Evolutionary conservation across 257 asterid species (phyloP).

Genomic region (Jacaranda copaia): DNA sequence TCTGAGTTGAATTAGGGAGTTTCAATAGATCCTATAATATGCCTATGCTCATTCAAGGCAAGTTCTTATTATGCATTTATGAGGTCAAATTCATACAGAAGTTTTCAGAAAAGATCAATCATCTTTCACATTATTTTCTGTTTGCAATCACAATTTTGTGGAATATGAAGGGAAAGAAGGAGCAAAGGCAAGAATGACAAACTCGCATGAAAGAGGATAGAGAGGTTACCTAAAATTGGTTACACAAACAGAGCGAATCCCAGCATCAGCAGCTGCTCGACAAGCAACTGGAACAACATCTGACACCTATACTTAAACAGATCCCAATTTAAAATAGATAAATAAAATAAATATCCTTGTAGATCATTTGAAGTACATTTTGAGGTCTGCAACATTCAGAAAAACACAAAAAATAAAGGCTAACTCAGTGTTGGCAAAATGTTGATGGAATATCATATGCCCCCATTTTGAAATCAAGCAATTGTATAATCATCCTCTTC

Average conservation of each 20-base stretch:
- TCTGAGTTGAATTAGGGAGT: neutral
- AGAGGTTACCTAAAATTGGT: slow-evolving; percentile 83
- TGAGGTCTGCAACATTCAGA: neutral
- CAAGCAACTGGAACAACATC: slow-evolving; percentile 99
- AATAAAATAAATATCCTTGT: neutral
- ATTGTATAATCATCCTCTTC: too few relatives aligned
- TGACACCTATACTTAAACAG: slow-evolving; percentile 66
- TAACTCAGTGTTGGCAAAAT: neutral
- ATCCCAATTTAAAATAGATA: slow-evolving; percentile 4
- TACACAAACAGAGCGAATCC: slow-evolving; percentile 91
- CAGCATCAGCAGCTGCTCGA: slow-evolving; percentile 99
- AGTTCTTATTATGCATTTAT: neutral
- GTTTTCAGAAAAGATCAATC: neutral
- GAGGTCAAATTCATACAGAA: neutral
- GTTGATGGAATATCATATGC: neutral
- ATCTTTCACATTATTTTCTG: neutral
- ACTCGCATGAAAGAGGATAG: neutral
- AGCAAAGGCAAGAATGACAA: neutral
- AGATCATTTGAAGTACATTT: slow-evolving; percentile 15
- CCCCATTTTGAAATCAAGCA: neutral
- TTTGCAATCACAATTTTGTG: neutral
- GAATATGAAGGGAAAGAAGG: neutral
- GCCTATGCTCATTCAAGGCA: slow-evolving; percentile 4
- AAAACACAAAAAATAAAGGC: neutral
- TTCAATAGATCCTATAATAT: neutral